Conservation (phyloP, 1,284 basidiomycete species). For the Cryptococcus neoformans region DNA sequence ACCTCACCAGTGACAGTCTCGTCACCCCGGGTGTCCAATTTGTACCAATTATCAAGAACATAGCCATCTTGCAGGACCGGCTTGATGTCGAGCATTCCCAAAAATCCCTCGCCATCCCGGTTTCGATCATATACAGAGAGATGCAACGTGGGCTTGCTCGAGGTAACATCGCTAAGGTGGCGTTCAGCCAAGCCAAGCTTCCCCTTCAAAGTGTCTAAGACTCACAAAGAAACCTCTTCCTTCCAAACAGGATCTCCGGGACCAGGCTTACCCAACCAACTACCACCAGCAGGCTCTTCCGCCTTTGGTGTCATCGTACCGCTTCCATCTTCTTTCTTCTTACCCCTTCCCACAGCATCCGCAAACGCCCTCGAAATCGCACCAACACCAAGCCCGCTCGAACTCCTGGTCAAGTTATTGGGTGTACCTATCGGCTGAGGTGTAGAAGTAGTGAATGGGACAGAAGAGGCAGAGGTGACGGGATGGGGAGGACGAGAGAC, state of each 20-base stretch:
- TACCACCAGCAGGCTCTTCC: slow-evolving; percentile 23
- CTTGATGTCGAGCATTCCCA: slow-evolving; percentile 88
- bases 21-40: slow-evolving; percentile 71
- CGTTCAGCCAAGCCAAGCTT: not conserved
- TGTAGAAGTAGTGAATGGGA: slow-evolving; percentile 41
- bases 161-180: slow-evolving; percentile 81
- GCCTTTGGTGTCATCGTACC: slow-evolving; percentile 46
- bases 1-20: slow-evolving; percentile 88
- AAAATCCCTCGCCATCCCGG: slow-evolving; percentile 76
- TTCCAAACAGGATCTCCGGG: slow-evolving; percentile 93
- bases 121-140: slow-evolving; percentile 93
- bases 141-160: slow-evolving; percentile 76
- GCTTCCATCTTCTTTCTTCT: slow-evolving; percentile 43
- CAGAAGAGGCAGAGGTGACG: slow-evolving; percentile 31
- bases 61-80: slow-evolving; percentile 86
- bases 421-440: slow-evolving; percentile 34
- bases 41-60: slow-evolving; percentile 95
- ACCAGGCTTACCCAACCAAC: slow-evolving; percentile 45
- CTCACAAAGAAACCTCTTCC: slow-evolving; percentile 95
- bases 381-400: slow-evolving; percentile 60
- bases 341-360: slow-evolving; percentile 50
- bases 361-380: slow-evolving; percentile 56
- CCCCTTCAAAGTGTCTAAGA: slow-evolving; percentile 22
- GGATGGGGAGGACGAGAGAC: slow-evolving; percentile 76
- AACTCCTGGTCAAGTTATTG: slow-evolving; percentile 32